Conservation (phyloP, 805 yeast species). For the Starmerella floricola region DNA sequence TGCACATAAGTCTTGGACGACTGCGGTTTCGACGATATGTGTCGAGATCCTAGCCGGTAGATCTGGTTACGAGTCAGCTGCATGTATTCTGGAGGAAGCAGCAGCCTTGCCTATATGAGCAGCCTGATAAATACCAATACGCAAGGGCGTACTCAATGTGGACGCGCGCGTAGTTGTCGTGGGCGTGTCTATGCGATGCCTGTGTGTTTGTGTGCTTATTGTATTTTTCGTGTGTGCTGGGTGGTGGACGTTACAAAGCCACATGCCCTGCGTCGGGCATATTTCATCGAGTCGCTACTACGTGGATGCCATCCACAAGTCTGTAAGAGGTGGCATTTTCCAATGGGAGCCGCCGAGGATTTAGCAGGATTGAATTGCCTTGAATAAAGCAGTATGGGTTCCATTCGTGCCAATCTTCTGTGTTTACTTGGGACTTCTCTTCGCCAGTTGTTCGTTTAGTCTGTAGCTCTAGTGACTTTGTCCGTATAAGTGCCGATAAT, state of each 20-base stretch:
- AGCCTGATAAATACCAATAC: no score
- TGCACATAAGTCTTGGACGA: slow-evolving; percentile 12
- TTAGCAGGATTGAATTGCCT: slow-evolving; percentile 4
- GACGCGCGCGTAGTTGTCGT: no score
- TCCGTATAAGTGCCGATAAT: slow-evolving; percentile 1
- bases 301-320: not conserved
- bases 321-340: not conserved
- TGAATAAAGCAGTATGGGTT: not conserved
- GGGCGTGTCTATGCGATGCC: not conserved
- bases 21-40: not conserved
- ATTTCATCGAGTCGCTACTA: not conserved
- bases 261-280: no score
- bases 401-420: not conserved
- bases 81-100: no score
- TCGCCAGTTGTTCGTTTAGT: not conserved
- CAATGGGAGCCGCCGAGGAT: slow-evolving; percentile 7
- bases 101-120: not conserved
- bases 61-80: not conserved
- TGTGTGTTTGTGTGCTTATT: not conserved
- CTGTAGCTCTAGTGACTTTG: slow-evolving; percentile 3
- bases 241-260: no score
- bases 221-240: not conserved
- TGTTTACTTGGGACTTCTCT: not conserved
- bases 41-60: not conserved
- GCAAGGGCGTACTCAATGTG: no score